Evolutionary conservation across 768 basidiomycete species (phyloP).

Genomic region (Suillus brevipes): DNA sequence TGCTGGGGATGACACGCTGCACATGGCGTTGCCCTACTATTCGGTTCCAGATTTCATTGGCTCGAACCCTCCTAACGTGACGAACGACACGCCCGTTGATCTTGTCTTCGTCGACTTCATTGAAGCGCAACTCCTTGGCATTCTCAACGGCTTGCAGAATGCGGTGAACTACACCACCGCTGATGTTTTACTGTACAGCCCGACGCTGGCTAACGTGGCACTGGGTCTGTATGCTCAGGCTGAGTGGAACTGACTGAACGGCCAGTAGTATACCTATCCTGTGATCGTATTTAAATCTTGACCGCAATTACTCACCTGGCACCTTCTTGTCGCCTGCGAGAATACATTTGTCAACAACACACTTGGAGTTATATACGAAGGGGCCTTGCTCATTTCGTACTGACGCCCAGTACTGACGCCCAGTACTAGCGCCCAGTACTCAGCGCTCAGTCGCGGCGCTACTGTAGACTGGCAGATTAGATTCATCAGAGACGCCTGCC

Average conservation of each 20-base stretch:
- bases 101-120: slow-evolving; percentile 79
- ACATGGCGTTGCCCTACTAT: slow-evolving; percentile 61
- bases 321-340: not conserved
- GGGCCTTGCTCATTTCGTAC: not conserved
- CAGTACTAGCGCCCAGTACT: not conserved
- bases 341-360: not conserved
- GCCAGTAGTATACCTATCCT: not conserved
- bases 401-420: too few relatives aligned
- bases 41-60: slow-evolving; percentile 56
- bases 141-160: slow-evolving; percentile 58
- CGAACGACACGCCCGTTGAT: slow-evolving; percentile 57
- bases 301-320: not conserved
- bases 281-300: not conserved
- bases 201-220: slow-evolving; percentile 39
- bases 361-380: not conserved
- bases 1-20: slow-evolving; percentile 70
- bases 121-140: slow-evolving; percentile 45
- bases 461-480: not conserved
- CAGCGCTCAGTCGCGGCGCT: not conserved
- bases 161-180: slow-evolving; percentile 46
- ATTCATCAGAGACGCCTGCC: too few relatives aligned
- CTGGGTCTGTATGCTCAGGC: slow-evolving; percentile 42
- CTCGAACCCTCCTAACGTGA: slow-evolving; percentile 51
- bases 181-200: slow-evolving; percentile 58
- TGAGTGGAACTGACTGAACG: slow-evolving; percentile 27